Evolutionary conservation across 2,329 filamentous ascomycete species (phyloP).

Genomic region (Xylaria sp.): DNA sequence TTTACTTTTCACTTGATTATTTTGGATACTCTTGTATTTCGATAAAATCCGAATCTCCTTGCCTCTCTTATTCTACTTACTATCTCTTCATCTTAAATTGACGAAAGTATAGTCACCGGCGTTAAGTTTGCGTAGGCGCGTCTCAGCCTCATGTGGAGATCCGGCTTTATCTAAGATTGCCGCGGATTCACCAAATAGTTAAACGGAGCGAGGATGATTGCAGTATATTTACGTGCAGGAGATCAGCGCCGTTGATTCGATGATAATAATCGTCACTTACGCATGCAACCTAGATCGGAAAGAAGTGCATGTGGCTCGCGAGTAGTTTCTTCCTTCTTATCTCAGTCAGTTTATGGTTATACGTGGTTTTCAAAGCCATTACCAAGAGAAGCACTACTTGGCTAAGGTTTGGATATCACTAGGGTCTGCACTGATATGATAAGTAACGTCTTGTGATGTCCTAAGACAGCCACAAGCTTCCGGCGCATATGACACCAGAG

Average conservation of each 20-base stretch:
- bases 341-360: not conserved
- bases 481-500: not conserved
- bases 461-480: not conserved
- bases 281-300: not conserved
- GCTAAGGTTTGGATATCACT: not conserved
- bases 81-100: not conserved
- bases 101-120: not conserved
- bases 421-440: not conserved
- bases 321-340: not conserved
- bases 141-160: conserved; percentile 10
- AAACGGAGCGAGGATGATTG: too few relatives aligned
- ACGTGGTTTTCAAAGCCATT: not conserved
- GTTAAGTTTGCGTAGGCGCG: not conserved
- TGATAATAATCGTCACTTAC: not conserved
- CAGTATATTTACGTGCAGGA: not conserved
- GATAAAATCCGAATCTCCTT: too few relatives aligned
- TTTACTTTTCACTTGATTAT: too few relatives aligned
- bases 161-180: not conserved
- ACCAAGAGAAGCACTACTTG: not conserved
- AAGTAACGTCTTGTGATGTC: not conserved
- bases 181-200: not conserved
- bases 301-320: not conserved
- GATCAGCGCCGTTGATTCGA: not conserved
- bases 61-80: too few relatives aligned
- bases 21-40: too few relatives aligned